Evolutionary conservation across 2,329 filamentous ascomycete species (phyloP), one percentile per base, ranked within the genome.

Genomic region (Pezicula radicicola): DNA sequence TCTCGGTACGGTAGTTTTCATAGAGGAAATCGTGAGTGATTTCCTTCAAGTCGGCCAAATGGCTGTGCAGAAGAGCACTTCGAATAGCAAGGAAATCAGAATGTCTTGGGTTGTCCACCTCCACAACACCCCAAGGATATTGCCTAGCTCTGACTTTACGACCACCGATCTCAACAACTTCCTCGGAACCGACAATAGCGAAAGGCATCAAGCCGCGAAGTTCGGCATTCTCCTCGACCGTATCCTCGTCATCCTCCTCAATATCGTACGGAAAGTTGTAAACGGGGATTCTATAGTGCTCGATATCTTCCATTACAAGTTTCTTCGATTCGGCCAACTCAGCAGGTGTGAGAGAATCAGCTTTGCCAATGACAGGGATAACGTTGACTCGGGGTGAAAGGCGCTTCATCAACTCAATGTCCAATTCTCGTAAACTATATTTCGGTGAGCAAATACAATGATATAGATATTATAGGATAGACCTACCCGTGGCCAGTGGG

Each of bases 261-360:
- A 99, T 96, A 65, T 99, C 94, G 78, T 99, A 99, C 46, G 94
- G 94, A 81, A 99, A 99, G 83, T 99, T 99, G 84, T 99, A 99
- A 60, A 99, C 93, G 44, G 94, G 94, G 64, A 99, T 99, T 70
- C 94, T 89, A 80, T 99, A 99, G 76, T 99, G 94, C 77, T 99
- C 94, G 64, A 99, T 99, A 71, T 99, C 94, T 79, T 99, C 94
- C 94, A 99, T 99, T 68, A 99, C 92, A 56, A 99, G 84, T 82
- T 97, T 99, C 85, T 99, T 99, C 63, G 93, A 97, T 76, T 99
- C 94, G 62, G 94, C 94, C 59, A 99, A 82, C 78, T 99, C 94
- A 62, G 90, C 88, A 37, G 94, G 94, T 51, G 94, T 99, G 58
- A 99, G 87, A 19, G 94, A 96, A 72, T 99, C 94, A 70, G 94